Evolutionary conservation across 129 eudicot species (phyloP), one percentile per base, ranked within the genome.

Genomic region (Dittrichia graveolens): DNA sequence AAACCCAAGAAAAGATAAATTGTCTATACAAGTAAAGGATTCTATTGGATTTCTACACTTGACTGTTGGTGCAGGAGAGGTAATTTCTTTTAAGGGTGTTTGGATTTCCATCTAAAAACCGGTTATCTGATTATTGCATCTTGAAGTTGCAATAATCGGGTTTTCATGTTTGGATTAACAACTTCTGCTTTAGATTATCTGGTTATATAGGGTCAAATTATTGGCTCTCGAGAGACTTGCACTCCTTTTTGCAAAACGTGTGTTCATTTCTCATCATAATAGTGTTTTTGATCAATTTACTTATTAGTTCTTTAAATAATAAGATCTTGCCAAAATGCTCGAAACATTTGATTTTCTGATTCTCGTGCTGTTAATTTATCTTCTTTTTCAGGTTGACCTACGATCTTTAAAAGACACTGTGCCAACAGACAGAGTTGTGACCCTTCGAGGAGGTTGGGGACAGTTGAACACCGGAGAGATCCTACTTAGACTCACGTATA

Each of bases 61-160:
- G 79, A 73, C 96, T 9, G 82, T 86, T 14, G 99, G 99, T 39
- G 79, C 86, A 11, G 96, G 83, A 56, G 96, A 90, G 97, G 99
- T 94, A 82, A 75, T 47, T 15, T 24, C 15, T 71, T 65, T 59
- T 0, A 8, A 8, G 64, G 15, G 11, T 58, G 8, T 31, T 10
- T 10, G 3, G 41, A 57, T 57, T 57, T 57, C 31, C 31, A 24
- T 24, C 31, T 24, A 24, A 24, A 24, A 24, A 24, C 31, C 2
- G 31, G 0, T 24, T 24, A 24, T 24, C 31, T 24, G 31, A 24
- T 24, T 24, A 24, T 24, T 24, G 2, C 31, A 2, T 0, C 2
- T 24, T 24, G 31, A 24, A 24, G 31, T 24, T 24, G 31, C 31
- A 24, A 24, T 24, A 24, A 24, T 24, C 31, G 31, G 31, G 31